Base-by-base conservation (phyloP, 148 eudicot genomes). In the Spergularia bocconei region DNA sequence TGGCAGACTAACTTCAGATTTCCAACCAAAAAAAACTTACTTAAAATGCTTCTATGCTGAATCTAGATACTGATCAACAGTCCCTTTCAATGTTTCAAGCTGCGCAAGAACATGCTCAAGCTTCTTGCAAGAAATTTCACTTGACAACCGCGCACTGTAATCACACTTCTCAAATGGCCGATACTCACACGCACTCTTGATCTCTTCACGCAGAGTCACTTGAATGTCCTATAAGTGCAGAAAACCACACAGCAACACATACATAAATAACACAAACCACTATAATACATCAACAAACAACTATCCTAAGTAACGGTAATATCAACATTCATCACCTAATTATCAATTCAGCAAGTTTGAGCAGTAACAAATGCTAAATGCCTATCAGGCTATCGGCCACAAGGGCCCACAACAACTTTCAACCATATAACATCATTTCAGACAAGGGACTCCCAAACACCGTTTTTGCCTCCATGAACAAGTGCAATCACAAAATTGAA, bases 141-240 rank as follows among this genome's bases (percentile, higher is more conserved):
- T 88, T 1, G 98, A 86, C 66, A 94, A 82, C 83, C 98, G 86
- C 8, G 98, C 86, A 80, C 88, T 87, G 87, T 93, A 93, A 77
- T 93, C 98, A 74, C 94, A 93, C 82, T 94, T 91, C 85, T 94
- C 98, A 73, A 94, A 94, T 12, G 98, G 98, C 38, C 98, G 91
- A 72, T 94, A 94, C 67, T 94, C 98, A 51, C 98, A 94, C 16
- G 93, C 96, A 75, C 97, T 89, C 76, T 94, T 94, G 55, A 94
- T 94, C 84, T 94, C 98, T 77, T 90, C 98, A 69, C 98, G 85
- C 51, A 94, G 80, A 0, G 96, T 90, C 82, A 81, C 80, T 78
- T 94, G 98, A 67, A 91, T 94, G 63, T 94, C 96, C 98, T 94
- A 74, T 63, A 14, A 56, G 41, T 66, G n/a, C 65, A 67, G 58